Base-by-base conservation (phyloP, 305 asterid genomes). In the Rubia peregrina region DNA sequence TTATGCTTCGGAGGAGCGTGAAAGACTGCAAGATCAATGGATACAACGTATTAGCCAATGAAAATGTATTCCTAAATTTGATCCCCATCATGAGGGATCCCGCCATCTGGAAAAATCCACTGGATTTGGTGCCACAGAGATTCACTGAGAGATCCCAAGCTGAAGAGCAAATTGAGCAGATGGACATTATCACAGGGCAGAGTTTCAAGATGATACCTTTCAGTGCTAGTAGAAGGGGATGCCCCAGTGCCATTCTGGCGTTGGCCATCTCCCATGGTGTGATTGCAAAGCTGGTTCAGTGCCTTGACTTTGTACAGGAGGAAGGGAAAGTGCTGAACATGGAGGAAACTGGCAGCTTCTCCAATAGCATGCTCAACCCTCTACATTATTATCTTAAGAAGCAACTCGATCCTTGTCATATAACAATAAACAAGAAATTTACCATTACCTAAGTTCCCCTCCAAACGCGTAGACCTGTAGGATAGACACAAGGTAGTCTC, bases 221-320 rank as follows among this genome's bases (percentile, higher is more conserved):
- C 59, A 84, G 84, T 9, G 73, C 55, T 16, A 84, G 86, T 19
- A 43, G 84, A 71, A 80, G 84, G 69, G 80, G 75, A 24, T 82
- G 84, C 38, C 82, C 86, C 0, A 82, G 66, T 30, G 66, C 66
- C 6, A 13, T 19, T 33, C 66, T 61, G 66, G 44, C 66, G 14
- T 14, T 61, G 0, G 21, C 66, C n/a, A 6, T 61, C 43, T 61
- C 44, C n/a, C 79, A 77, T n/a, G 59, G 68, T 3, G 75, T 30
- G 26, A 57, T 77, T 42, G 84, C 76, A 12, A 51, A 77, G 5
- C 41, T 82, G 46, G 77, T 80, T 43, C 84, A 82, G 55, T 77
- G 84, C 78, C 80, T 82, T 62, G 79, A 80, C 63, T 82, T 80
- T 73, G 70, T 65, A 70, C 74, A 68, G 51, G 57, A 67, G 21